Percentiles rank a stretch among this genome's conserved stretches.
phyloP scores from a whole-genome alignment of 176 grass and related monocot genomes.

The Raddia distichophylla region DNA sequence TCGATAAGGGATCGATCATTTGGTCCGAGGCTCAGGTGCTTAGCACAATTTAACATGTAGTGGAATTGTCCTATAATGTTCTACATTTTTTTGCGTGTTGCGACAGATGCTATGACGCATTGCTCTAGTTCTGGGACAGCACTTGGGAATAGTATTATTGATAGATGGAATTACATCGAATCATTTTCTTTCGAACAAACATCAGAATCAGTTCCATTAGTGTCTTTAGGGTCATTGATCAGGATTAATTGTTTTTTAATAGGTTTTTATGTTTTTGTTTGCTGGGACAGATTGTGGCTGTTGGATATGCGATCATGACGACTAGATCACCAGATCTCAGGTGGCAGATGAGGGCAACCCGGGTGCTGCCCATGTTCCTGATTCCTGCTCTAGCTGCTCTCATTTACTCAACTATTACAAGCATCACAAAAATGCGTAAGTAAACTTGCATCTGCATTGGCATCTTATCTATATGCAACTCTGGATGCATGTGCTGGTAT shows the following conservation, averaged over 20 bases:
- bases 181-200: too few species aligned
- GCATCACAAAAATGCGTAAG: slow-evolving; percentile 76
- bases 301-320: slow-evolving; percentile 68
- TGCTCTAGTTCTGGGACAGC: not conserved
- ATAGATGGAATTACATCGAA: not conserved
- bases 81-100: not conserved
- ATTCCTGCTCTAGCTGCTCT: slow-evolving; percentile 69
- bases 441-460: slow-evolving; percentile 14
- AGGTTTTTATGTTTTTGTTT: slow-evolving; percentile 2
- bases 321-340: slow-evolving; percentile 65
- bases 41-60: not conserved
- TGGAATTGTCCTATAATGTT: not conserved
- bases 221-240: not conserved
- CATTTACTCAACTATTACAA: slow-evolving; percentile 60
- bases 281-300: slow-evolving; percentile 59
- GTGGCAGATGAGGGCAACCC: slow-evolving; percentile 69
- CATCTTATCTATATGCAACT: not conserved
- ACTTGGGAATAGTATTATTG: not conserved
- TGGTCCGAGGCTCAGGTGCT: not conserved
- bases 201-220: not conserved
- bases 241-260: slow-evolving; percentile 14
- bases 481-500: not conserved
- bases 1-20: not conserved
- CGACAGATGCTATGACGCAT: not conserved
- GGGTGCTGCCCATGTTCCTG: slow-evolving; percentile 73